phyloP scores from a whole-genome alignment of 2,329 filamentous ascomycete species.

The Teratosphaeria destructans region DNA sequence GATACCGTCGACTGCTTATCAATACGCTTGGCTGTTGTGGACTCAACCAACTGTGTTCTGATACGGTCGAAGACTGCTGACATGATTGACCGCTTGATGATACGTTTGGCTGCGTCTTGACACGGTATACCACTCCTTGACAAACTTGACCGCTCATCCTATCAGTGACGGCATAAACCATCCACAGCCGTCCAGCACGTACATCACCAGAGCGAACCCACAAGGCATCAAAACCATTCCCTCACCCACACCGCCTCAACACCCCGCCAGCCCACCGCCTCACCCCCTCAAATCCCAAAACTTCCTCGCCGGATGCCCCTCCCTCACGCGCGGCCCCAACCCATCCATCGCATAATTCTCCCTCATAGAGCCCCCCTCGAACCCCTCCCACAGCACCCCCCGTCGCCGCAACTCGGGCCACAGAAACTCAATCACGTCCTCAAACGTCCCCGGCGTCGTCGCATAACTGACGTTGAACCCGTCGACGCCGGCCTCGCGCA shows the following conservation, averaged over 20 bases:
- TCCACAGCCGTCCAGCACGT: too few species aligned
- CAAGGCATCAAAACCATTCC: background rate
- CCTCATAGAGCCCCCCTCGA: slow-evolving; percentile 47
- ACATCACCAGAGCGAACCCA: background rate
- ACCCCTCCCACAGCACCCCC: slow-evolving; percentile 47
- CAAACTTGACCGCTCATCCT: too few species aligned
- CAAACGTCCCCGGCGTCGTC: slow-evolving; percentile 57
- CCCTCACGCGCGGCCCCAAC: slow-evolving; percentile 13
- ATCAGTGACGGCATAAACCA: too few species aligned
- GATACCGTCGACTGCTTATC: too few species aligned
- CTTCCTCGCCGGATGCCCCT: slow-evolving; percentile 17
- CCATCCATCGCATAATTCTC: slow-evolving; percentile 41
- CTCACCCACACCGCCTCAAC: too few species aligned
- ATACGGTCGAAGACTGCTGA: too few species aligned
- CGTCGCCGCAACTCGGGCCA: slow-evolving; percentile 52
- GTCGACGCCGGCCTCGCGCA: slow-evolving; percentile 59
- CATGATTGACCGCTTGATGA: too few species aligned
- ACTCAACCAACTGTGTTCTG: too few species aligned
- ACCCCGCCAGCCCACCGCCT: background rate
- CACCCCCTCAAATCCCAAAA: slow-evolving; percentile 1
- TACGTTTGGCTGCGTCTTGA: too few species aligned
- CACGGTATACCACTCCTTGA: too few species aligned
- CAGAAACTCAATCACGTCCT: slow-evolving; percentile 55
- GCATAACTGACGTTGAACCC: slow-evolving; percentile 66
- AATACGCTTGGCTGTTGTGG: too few species aligned